Evolutionary conservation across 1,284 basidiomycete species (phyloP), one percentile per base, ranked within the genome.

Genomic region (Vanrija sp.): DNA sequence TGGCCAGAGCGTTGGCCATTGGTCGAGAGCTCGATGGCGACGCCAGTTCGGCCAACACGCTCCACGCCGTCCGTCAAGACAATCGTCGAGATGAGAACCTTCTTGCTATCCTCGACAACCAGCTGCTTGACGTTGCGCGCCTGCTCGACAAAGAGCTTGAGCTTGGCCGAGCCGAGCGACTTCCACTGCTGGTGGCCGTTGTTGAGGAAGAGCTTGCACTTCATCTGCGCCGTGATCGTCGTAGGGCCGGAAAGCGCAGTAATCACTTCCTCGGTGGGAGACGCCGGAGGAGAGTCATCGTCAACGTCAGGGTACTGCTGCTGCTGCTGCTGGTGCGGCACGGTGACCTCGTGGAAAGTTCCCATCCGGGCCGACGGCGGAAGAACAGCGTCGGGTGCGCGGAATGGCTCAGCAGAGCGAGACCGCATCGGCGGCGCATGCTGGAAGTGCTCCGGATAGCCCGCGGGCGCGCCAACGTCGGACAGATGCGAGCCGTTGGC

Each of bases 161-260:
- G 81, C 66, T 86, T 86, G 6, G 90, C 92, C 12, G 87, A 81
- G 2, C 96, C 96, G 40, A 98, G 80, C 3, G 89, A 86, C 79
- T 97, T 98, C 96, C 96, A 99, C 74, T 97, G 91, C 23, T 87
- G 87, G 72, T 98, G 94, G 40, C 89, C 86, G 69, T 96, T 92
- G 74, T 98, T 89, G 52, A 96, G 79, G 80, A 98, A 98, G 34
- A 98, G 86, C 77, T 98, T 98, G 83, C 95, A 98, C 74, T 95
- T 94, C 90, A 96, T 97, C 69, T 91, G 86, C n/a, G 90, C 91
- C 5, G 88, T 84, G 49, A 98, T 80, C 12, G 83, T 80, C 7
- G 88, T 82, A 1, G 90, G 89, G 1, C 86, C 89, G 16, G 80
- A 74, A 1, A 82, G 77, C 21, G 73, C 51, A 64, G 78, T 29